Conservation (phyloP, 2,329 filamentous ascomycete species). For the Onygena corvina region DNA sequence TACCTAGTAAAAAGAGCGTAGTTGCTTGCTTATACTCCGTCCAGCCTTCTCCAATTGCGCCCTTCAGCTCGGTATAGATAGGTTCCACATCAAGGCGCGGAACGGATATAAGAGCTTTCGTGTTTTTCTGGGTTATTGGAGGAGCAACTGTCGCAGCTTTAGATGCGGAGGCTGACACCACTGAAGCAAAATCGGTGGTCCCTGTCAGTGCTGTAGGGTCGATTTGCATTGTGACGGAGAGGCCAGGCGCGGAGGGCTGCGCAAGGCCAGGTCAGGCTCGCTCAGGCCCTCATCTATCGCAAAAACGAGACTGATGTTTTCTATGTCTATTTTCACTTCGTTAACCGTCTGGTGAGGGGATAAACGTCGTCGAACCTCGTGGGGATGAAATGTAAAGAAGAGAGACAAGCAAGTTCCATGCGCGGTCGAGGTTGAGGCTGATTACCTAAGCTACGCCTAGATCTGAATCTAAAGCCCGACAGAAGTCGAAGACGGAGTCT, state of each 20-base stretch:
- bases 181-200: constrained; percentile 27
- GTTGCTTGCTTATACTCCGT: constrained; percentile 48
- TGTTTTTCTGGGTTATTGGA: constrained; percentile 34
- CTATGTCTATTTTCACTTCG: not conserved
- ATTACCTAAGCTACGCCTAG: too few relatives aligned
- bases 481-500: too few relatives aligned
- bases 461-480: too few relatives aligned
- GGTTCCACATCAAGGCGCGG: constrained; percentile 53
- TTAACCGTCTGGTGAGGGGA: too few relatives aligned
- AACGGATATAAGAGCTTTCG: constrained; percentile 41
- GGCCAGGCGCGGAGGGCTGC: constrained; percentile 28
- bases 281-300: constrained; percentile 31
- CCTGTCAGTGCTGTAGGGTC: constrained; percentile 35
- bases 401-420: too few relatives aligned
- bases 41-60: constrained; percentile 49
- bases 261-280: constrained; percentile 28
- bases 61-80: constrained; percentile 50
- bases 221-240: constrained; percentile 33
- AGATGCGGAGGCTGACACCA: constrained; percentile 20
- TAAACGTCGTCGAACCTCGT: too few relatives aligned
- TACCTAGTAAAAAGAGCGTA: constrained; percentile 47
- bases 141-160: constrained; percentile 19
- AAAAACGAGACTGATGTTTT: constrained; percentile 8
- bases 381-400: too few relatives aligned
- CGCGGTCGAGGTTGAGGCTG: too few relatives aligned